Evolutionary conservation across 2,329 filamentous ascomycete genomes (phyloP).

Genomic region (Diaporthe sp.): DNA sequence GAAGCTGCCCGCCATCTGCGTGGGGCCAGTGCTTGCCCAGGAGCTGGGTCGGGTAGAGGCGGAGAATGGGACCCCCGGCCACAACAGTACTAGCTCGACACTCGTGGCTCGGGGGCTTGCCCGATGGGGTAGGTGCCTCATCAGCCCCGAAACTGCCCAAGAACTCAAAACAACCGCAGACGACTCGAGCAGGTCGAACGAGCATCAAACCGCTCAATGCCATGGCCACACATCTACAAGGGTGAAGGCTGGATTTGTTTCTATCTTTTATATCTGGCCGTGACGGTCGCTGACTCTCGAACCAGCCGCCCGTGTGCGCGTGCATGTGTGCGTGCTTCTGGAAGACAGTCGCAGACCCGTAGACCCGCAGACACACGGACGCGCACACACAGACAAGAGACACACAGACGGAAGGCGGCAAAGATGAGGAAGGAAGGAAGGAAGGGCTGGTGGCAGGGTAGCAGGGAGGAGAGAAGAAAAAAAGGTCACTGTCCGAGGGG

Average conservation of each 20-base stretch:
- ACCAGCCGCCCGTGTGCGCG: neutral
- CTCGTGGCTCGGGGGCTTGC: constrained; percentile 8
- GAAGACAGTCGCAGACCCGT: neutral
- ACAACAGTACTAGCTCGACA: constrained; percentile 8
- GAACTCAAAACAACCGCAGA: constrained; percentile 12
- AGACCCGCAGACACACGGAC: neutral
- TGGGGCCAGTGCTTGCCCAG: neutral
- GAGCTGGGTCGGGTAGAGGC: neutral
- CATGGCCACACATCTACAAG: neutral
- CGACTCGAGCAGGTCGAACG: constrained; percentile 17
- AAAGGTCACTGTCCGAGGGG: constrained; percentile 3
- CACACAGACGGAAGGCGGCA: neutral
- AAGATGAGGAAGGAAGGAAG: neutral
- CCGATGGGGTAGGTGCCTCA: constrained; percentile 27
- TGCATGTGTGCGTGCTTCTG: neutral
- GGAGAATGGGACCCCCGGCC: constrained; percentile 15
- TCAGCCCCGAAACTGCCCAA: constrained; percentile 10
- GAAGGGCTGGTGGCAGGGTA: neutral
- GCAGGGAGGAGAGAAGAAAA: neutral
- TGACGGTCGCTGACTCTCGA: neutral
- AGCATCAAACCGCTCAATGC: constrained; percentile 18
- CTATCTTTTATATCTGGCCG: neutral
- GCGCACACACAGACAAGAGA: neutral
- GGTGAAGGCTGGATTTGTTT: constrained; percentile 14
- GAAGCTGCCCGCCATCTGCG: constrained; percentile 7